These are phyloP conservation scores for Blumeriella jaapii DNA, from an alignment of 2,329 filamentous ascomycete species.

Conservation along the genomic window DNA sequence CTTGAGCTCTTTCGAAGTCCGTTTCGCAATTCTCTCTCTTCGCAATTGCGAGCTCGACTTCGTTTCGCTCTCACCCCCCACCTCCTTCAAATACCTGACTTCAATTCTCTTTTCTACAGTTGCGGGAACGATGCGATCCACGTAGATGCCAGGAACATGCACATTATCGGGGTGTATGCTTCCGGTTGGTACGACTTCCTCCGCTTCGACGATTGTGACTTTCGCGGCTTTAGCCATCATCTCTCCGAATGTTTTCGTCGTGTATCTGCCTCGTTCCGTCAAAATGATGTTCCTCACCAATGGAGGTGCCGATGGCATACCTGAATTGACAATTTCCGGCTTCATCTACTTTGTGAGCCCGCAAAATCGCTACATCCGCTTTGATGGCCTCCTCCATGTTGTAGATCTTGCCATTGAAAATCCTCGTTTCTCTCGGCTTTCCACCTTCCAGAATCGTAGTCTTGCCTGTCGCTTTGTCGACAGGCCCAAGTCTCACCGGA, in stretches of 20 bases:
- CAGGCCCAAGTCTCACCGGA: conserved; percentile 47
- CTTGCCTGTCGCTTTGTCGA: conserved; percentile 31
- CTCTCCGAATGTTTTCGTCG: conserved; percentile 62
- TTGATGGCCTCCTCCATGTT: conserved; percentile 67
- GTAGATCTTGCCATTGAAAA: conserved; percentile 62
- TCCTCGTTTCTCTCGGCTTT: conserved; percentile 54
- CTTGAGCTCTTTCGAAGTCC: conserved; percentile 72
- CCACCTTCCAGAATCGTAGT: conserved; percentile 47
- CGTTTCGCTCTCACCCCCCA: conserved; percentile 20
- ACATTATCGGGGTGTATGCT: conserved; percentile 63
- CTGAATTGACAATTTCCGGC: conserved; percentile 73
- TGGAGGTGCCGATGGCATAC: conserved; percentile 27
- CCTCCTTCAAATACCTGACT: conserved; percentile 46
- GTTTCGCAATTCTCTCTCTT: conserved; percentile 60
- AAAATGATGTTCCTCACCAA: no score
- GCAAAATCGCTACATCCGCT: conserved; percentile 66
- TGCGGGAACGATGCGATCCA: conserved; percentile 68
- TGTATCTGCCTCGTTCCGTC: conserved; percentile 36
- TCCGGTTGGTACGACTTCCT: conserved; percentile 68
- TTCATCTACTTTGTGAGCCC: conserved; percentile 66
- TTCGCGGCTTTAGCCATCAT: conserved; percentile 75
- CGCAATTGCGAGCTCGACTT: conserved; percentile 39
- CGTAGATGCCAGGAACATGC: conserved; percentile 71
- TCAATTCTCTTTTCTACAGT: conserved; percentile 64
- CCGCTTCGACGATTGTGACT: conserved; percentile 72